A percentile compares a stretch with the other conserved stretches of the same genome.
phyloP scores from a whole-genome alignment of 805 yeast genomes.

The Kuraishia piskuri region DNA sequence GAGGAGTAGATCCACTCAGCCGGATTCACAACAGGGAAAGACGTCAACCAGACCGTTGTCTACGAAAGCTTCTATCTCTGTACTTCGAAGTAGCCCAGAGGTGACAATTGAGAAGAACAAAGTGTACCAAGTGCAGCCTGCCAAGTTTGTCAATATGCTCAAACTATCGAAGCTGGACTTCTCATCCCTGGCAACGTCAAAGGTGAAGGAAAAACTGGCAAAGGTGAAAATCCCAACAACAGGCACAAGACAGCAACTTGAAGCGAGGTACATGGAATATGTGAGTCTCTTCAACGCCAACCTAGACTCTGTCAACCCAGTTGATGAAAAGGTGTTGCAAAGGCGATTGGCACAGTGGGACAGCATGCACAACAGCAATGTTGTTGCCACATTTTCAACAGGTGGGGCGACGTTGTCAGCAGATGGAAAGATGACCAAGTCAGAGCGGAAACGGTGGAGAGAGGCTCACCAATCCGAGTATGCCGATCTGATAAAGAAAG shows the following conservation, averaged over 20 bases:
- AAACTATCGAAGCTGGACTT: slow-evolving; percentile 60
- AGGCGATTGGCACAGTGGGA: slow-evolving; percentile 66
- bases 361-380: slow-evolving; percentile 12
- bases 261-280: slow-evolving; percentile 68
- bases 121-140: slow-evolving; percentile 20
- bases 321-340: slow-evolving; percentile 42
- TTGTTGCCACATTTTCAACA: not conserved
- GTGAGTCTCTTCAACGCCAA: slow-evolving; percentile 75
- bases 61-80: slow-evolving; percentile 3
- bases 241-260: slow-evolving; percentile 60
- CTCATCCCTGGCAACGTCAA: slow-evolving; percentile 45
- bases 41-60: slow-evolving; percentile 5
- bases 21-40: slow-evolving; percentile 1
- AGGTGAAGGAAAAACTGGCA: slow-evolving; percentile 51
- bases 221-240: slow-evolving; percentile 45
- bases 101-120: slow-evolving; percentile 12
- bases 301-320: slow-evolving; percentile 62
- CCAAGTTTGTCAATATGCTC: slow-evolving; percentile 9
- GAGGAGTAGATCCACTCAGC: not conserved
- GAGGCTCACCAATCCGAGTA: slow-evolving; percentile 15
- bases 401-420: not conserved
- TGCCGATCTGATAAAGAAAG: slow-evolving; percentile 15
- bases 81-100: not conserved
- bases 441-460: slow-evolving; percentile 12
- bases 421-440: slow-evolving; percentile 13